These are phyloP conservation scores for Fusarium pseudograminearum DNA, from an alignment of 2,329 filamentous ascomycete species.

Conservation along the genomic window DNA sequence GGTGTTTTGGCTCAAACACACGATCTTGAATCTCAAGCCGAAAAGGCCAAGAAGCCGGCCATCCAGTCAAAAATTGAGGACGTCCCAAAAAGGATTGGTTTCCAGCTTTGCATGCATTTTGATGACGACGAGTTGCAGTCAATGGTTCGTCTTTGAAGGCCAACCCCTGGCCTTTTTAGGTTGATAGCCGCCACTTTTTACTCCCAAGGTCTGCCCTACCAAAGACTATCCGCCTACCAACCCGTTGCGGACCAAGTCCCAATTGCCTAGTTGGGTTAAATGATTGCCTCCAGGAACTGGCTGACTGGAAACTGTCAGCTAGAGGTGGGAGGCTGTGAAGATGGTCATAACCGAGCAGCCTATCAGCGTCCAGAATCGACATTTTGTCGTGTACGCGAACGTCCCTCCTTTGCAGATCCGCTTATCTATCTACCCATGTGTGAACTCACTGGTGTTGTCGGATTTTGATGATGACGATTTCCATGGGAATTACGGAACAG, in stretches of 20 bases:
- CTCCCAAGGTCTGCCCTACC: conserved; percentile 30
- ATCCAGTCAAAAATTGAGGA: conserved; percentile 20
- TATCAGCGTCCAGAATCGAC: conserved; percentile 41
- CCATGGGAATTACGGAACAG: conserved; percentile 18
- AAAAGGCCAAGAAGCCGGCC: conserved; percentile 10
- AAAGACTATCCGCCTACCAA: conserved; percentile 20
- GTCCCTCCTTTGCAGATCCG: conserved; percentile 40
- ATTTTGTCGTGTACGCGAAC: conserved; percentile 40
- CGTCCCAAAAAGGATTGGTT: conserved; percentile 37
- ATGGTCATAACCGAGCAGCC: conserved; percentile 39
- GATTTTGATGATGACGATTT: conserved; percentile 19
- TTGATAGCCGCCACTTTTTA: conserved; percentile 25
- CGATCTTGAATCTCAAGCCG: conserved; percentile 34
- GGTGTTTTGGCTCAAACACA: conserved; percentile 35
- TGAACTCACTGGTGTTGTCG: conserved; percentile 17
- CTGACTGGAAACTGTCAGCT: conserved; percentile 35
- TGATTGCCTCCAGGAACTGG: conserved; percentile 19
- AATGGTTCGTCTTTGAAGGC: conserved; percentile 36
- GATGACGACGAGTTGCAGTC: conserved; percentile 44
- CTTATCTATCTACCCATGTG: conserved; percentile 27
- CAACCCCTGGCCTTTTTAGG: conserved; percentile 36
- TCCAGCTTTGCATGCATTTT: conserved; percentile 28
- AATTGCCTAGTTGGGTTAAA: conserved; percentile 28
- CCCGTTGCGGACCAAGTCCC: conserved; percentile 22
- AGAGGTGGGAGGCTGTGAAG: conserved; percentile 42